A percentile compares a stretch with the other conserved stretches of the same genome.
Conservation (phyloP, 768 basidiomycete genomes). For the Amanita thiersii region DNA sequence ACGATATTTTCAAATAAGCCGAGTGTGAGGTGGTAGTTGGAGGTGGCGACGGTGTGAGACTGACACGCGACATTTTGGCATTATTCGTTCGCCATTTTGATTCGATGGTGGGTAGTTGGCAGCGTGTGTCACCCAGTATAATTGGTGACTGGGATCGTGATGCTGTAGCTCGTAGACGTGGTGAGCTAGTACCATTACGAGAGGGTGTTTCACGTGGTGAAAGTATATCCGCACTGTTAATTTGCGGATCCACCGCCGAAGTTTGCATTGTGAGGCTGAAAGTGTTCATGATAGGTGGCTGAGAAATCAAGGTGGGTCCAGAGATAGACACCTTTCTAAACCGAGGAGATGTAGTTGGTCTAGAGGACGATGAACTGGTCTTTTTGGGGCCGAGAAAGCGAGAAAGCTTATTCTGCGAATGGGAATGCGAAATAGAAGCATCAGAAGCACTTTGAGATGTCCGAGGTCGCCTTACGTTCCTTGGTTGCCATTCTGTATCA, state of each 20-base stretch:
- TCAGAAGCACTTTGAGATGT: constrained; percentile 6
- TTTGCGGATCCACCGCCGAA: constrained; percentile 5
- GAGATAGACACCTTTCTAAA: constrained; percentile 18
- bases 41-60: not conserved
- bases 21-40: constrained; percentile 8
- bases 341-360: constrained; percentile 13
- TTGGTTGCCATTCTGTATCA: not conserved
- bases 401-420: constrained; percentile 11
- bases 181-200: constrained; percentile 1
- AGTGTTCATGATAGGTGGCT: constrained; percentile 6
- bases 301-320: constrained; percentile 12
- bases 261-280: constrained; percentile 8
- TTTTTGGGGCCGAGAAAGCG: constrained; percentile 16
- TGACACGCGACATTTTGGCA: not conserved
- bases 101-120: not conserved
- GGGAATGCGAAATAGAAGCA: not conserved
- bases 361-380: constrained; percentile 6
- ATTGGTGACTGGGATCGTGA: not conserved
- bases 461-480: not conserved
- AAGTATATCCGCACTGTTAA: not conserved
- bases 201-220: not conserved
- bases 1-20: constrained; percentile 16
- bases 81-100: not conserved
- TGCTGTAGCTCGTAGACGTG: not conserved
- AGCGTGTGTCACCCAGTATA: not conserved